Evolutionary conservation across 495 filamentous ascomycete species (phyloP).

Genomic region (Penicillium mononematosum): DNA sequence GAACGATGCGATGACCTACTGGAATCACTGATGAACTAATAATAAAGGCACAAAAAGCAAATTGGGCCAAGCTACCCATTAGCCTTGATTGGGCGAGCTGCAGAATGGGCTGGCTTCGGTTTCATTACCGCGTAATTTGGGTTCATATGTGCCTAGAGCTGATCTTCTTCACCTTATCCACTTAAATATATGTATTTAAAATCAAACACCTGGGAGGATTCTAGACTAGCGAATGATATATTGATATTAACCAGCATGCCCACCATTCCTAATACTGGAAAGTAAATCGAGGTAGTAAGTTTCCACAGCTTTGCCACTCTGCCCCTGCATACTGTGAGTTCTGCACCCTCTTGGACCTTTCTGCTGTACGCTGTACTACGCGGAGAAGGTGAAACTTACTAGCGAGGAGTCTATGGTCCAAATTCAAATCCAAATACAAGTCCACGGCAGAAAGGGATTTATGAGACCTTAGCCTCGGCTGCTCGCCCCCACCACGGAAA

Average conservation of each 20-base stretch:
- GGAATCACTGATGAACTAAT: neutral
- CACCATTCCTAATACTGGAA: neutral
- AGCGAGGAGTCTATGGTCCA: neutral
- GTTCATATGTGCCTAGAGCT: neutral
- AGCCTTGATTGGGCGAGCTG: neutral
- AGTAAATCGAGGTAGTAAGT: neutral
- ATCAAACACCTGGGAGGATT: neutral
- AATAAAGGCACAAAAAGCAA: neutral
- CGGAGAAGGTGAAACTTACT: neutral
- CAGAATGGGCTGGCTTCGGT: constrained; percentile 7
- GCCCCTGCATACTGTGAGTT: constrained; percentile 3
- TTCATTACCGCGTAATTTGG: constrained; percentile 4
- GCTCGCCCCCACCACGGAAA: neutral
- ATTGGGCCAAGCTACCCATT: neutral
- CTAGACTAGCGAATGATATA: neutral
- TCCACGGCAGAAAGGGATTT: neutral
- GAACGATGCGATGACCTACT: neutral
- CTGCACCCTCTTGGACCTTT: constrained; percentile 5
- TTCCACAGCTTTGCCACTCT: neutral
- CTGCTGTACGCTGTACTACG: constrained; percentile 8
- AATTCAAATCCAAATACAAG: neutral
- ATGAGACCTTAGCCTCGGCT: neutral
- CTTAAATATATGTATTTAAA: neutral
- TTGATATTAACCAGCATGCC: neutral
- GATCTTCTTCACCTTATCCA: constrained; percentile 4